Conservation (phyloP, 768 basidiomycete genomes). For the Butyriboletus loyo region DNA sequence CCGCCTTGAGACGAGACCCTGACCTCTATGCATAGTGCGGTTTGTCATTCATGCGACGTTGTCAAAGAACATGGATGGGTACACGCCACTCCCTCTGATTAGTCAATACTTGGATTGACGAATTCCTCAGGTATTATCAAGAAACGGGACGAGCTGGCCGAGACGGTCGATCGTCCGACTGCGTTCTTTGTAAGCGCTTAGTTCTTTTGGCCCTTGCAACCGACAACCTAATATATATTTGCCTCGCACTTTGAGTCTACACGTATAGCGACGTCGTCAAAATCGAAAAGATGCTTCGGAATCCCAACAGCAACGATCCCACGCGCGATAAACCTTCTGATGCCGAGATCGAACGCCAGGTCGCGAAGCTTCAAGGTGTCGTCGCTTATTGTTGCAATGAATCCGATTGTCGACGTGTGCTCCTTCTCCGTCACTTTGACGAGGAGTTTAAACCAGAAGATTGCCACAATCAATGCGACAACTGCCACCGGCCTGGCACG, state of each 20-base stretch:
- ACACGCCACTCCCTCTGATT: constrained; percentile 21
- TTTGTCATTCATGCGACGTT: constrained; percentile 88
- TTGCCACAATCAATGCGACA: constrained; percentile 79
- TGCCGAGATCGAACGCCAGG: constrained; percentile 66
- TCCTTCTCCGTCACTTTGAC: constrained; percentile 86
- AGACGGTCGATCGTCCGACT: constrained; percentile 80
- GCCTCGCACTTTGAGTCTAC: constrained; percentile 50
- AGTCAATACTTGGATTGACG: not conserved
- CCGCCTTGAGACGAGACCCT: not conserved
- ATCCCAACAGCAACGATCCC: constrained; percentile 40
- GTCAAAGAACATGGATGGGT: constrained; percentile 85
- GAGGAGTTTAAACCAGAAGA: constrained; percentile 68
- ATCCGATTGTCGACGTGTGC: constrained; percentile 81
- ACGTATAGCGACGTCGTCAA: constrained; percentile 53
- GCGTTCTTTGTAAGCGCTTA: constrained; percentile 71
- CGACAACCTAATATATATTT: not conserved
- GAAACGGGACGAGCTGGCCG: constrained; percentile 97
- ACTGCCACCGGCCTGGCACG: constrained; percentile 58
- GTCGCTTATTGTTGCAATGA: constrained; percentile 78
- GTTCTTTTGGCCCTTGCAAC: not conserved
- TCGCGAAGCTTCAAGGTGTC: constrained; percentile 62
- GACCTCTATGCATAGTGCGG: constrained; percentile 54
- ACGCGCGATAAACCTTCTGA: constrained; percentile 29
- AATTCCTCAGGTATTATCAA: constrained; percentile 69
- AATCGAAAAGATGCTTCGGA: constrained; percentile 59